Evolutionary conservation across 2,329 filamentous ascomycete genomes (phyloP).

Genomic region (Aureobasidium musti): DNA sequence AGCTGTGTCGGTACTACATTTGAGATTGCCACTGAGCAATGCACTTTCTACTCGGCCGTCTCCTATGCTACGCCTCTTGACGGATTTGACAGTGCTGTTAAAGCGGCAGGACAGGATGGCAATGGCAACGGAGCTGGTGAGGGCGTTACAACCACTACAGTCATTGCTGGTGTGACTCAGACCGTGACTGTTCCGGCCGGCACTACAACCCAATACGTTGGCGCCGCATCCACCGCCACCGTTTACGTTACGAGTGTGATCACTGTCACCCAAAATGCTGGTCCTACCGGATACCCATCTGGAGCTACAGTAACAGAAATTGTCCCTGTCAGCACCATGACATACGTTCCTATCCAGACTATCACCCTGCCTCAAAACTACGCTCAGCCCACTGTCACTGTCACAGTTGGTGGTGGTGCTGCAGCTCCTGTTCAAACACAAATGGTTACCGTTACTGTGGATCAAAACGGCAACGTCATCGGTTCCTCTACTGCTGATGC

Average conservation of each 20-base stretch:
- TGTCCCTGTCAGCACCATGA: not conserved
- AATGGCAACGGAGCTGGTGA: not conserved
- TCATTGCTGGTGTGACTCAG: constrained; percentile 31
- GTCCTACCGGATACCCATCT: not conserved
- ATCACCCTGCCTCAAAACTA: not conserved
- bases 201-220: constrained; percentile 26
- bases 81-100: constrained; percentile 15
- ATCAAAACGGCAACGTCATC: constrained; percentile 12
- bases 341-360: not conserved
- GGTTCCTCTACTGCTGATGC: not conserved
- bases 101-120: not conserved
- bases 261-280: not conserved
- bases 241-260: not conserved
- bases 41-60: constrained; percentile 11
- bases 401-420: not conserved
- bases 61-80: not conserved
- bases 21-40: not conserved
- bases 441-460: not conserved
- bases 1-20: constrained; percentile 19
- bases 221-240: not conserved
- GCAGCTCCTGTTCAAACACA: not conserved
- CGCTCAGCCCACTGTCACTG: not conserved
- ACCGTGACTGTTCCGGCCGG: not conserved
- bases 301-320: not conserved
- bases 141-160: not conserved